Conservation (phyloP, 2,329 filamentous ascomycete species). For the Sporothrix pseudoabietina region DNA sequence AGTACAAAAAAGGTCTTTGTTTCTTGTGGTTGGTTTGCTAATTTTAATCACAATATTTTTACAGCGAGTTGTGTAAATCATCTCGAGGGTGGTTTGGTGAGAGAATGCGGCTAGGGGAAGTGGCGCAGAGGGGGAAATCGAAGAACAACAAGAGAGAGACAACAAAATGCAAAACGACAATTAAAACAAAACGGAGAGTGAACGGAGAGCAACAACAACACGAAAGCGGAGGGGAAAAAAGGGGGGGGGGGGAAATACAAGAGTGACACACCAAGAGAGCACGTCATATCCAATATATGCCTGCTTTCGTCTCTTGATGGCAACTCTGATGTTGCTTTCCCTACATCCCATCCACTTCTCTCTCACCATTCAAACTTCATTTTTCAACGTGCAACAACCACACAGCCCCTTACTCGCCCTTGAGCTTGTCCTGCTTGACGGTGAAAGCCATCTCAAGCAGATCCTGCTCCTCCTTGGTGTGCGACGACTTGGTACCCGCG, state of each 20-base stretch:
- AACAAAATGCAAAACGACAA: neutral
- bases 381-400: neutral
- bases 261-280: neutral
- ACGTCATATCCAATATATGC: neutral
- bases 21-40: neutral
- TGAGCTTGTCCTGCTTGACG: conserved; percentile 69
- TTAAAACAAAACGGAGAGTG: neutral
- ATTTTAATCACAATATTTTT: conserved; percentile 25
- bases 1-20: neutral
- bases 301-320: neutral
- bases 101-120: neutral
- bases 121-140: neutral
- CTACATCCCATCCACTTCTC: neutral
- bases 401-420: conserved; percentile 58
- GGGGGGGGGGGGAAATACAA: neutral
- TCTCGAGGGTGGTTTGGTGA: conserved; percentile 2
- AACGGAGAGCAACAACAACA: neutral
- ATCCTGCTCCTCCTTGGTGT: conserved; percentile 91
- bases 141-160: neutral
- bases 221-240: neutral
- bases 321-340: neutral
- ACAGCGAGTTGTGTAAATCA: conserved; percentile 12
- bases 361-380: neutral
- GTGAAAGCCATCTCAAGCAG: conserved; percentile 68
- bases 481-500: conserved; percentile 83